Conservation (phyloP, 371 early-diverging fungal species). For the Rhizopus arrhizus region DNA sequence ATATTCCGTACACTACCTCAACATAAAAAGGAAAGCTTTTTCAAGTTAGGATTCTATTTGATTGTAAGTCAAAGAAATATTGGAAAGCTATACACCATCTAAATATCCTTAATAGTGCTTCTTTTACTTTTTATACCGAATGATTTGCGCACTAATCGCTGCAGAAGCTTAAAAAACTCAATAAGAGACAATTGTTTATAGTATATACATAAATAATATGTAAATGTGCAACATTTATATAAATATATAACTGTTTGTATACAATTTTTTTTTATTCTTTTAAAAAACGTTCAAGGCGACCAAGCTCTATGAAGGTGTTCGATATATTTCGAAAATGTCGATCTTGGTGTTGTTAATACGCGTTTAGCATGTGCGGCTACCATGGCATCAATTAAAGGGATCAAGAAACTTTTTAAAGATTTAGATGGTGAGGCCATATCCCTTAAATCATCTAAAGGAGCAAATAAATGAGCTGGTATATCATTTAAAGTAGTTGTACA, state of each 20-base stretch:
- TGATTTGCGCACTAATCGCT: constrained; percentile 71
- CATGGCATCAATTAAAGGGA: constrained; percentile 51
- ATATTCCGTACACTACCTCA: constrained; percentile 88
- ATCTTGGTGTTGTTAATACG: constrained; percentile 42
- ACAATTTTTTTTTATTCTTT: no score
- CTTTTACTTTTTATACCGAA: constrained; percentile 88
- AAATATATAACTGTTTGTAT: constrained; percentile 9
- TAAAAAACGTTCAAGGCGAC: constrained; percentile 1
- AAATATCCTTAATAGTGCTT: constrained; percentile 57
- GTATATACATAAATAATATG: constrained; percentile 5
- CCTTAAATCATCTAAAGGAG: constrained; percentile 29
- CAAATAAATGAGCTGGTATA: constrained; percentile 30
- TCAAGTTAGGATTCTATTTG: constrained; percentile 94
- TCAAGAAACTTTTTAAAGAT: constrained; percentile 25
- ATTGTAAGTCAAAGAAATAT: constrained; percentile 48
- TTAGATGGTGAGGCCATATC: constrained; percentile 37
- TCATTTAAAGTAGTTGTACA: constrained; percentile 42
- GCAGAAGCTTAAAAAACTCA: constrained; percentile 48
- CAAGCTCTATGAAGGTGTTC: constrained; percentile 36
- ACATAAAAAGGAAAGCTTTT: constrained; percentile 93
- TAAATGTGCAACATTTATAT: constrained; percentile 4
- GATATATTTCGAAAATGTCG: constrained; percentile 51
- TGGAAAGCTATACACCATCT: background rate
- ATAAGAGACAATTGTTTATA: background rate
- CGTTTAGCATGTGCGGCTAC: constrained; percentile 42